Base-by-base conservation (phyloP, 345 rosid genomes). In the Kandelia obovata region DNA sequence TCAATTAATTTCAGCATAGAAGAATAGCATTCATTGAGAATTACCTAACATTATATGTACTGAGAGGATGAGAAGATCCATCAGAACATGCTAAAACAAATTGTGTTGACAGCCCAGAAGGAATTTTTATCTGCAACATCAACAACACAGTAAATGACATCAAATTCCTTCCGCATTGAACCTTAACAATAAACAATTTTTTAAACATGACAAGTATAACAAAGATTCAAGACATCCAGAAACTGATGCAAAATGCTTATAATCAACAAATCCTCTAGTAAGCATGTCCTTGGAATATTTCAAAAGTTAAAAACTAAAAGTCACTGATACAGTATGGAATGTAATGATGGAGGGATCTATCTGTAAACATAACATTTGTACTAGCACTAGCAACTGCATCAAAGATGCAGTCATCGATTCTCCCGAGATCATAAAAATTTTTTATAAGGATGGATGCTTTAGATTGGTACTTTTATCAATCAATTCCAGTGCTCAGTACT, bases 11-110 rank as follows among this genome's bases (percentile, higher is more conserved):
- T 19, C 32, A 43, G 7, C 28, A 43, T 13, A 71, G 58, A 43
- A 64, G 2, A 7, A 58, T 19, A 28, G 23, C 19, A 30, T n/a
- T 8, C 3, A 56, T 25, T 56, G 55, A 34, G 25, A 65, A 72
- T 74, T 84, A 91, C 98, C 97, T 75, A 76, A 88, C 81, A 63
- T 69, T 69, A 65, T 77, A 75, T 62, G 97, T 83, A 75, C 73
- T 86, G 56, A 89, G 74, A 75, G 97, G 94, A 75, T 69, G 70
- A 66, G 86, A 89, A 62, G 92, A 88, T 71, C 96, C 98, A 82
- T 83, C 84, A 39, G 84, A 84, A 79, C 87, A 80, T 67, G 89
- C 83, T 34, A 91, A 79, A 73, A 93, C 92, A 79, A 91, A 88
- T 71, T 93, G 98, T 53, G 83, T 79, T 56, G 96, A 91, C 49